These are phyloP conservation scores for Xanthoconium separans DNA, from an alignment of 1,284 basidiomycete species.

Conservation along the genomic window DNA sequence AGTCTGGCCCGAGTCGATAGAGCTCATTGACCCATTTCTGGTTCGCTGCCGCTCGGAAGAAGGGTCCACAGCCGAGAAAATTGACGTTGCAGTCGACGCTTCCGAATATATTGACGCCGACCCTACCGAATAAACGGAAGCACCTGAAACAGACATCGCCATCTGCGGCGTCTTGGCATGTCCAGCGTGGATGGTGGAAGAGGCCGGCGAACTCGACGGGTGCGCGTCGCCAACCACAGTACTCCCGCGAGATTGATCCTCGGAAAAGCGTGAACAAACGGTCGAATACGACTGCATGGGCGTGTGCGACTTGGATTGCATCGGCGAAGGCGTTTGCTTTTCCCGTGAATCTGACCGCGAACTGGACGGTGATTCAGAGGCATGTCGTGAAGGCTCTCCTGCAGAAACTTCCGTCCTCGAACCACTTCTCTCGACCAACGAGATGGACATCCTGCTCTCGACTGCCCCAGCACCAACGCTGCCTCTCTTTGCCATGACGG, in stretches of 20 bases:
- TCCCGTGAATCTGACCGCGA: conserved; percentile 17
- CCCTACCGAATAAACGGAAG: conserved; percentile 28
- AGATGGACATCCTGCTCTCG: conserved; percentile 18
- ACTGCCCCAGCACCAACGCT: conserved; percentile 12
- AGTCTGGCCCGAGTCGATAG: conserved; percentile 16
- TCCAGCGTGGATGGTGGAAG: not conserved
- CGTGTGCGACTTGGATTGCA: conserved; percentile 12
- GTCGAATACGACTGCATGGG: conserved; percentile 16
- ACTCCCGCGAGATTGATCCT: conserved; percentile 11
- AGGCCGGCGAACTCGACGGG: not conserved
- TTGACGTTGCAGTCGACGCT: conserved; percentile 29
- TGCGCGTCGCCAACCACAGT: conserved; percentile 2
- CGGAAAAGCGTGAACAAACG: conserved; percentile 6
- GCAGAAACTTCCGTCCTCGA: not conserved
- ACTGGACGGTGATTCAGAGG: conserved; percentile 24
- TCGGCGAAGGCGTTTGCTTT: conserved; percentile 24
- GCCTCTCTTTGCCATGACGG: conserved; percentile 68
- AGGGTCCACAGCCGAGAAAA: conserved; percentile 12
- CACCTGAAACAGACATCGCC: conserved; percentile 25
- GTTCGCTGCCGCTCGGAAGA: conserved; percentile 8
- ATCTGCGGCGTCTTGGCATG: conserved; percentile 23
- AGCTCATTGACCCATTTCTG: conserved; percentile 16
- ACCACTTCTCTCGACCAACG: conserved; percentile 13
- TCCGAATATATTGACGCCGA: conserved; percentile 30
- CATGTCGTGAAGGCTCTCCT: not conserved